These are phyloP conservation scores for Saksenaea vasiformis DNA, from an alignment of 371 early-diverging fungal species.

Conservation along the genomic window DNA sequence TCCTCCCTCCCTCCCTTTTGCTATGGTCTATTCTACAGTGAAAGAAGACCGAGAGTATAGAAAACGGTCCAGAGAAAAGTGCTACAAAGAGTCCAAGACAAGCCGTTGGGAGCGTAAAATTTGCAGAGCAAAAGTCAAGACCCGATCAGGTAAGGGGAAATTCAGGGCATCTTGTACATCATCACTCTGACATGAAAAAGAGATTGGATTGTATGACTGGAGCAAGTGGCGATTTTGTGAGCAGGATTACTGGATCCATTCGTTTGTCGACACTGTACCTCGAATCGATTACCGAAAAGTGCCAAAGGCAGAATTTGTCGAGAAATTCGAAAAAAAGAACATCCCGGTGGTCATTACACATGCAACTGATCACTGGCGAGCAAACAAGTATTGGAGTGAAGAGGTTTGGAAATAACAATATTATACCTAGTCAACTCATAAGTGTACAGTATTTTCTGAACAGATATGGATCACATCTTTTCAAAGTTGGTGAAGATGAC, in stretches of 20 bases:
- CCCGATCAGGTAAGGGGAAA: slow-evolving; percentile 46
- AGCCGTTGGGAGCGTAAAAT: slow-evolving; percentile 44
- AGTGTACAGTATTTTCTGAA: slow-evolving; percentile 44
- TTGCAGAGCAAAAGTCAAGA: slow-evolving; percentile 46
- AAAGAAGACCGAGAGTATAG: too few relatives aligned
- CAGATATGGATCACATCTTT: slow-evolving; percentile 63
- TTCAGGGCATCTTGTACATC: background rate
- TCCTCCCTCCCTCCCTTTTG: background rate
- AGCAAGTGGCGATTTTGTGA: slow-evolving; percentile 51
- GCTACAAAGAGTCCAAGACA: slow-evolving; percentile 18
- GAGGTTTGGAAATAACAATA: slow-evolving; percentile 37
- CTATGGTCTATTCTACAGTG: background rate
- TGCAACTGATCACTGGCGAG: slow-evolving; percentile 63
- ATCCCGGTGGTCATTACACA: slow-evolving; percentile 70
- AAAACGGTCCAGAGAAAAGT: slow-evolving; percentile 3
- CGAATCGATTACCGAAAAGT: slow-evolving; percentile 52
- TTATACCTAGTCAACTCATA: background rate
- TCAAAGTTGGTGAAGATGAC: slow-evolving; percentile 84
- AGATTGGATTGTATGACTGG: slow-evolving; percentile 62
- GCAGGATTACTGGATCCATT: slow-evolving; percentile 54
- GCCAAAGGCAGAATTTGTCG: slow-evolving; percentile 61
- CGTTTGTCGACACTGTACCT: slow-evolving; percentile 42
- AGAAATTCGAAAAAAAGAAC: slow-evolving; percentile 55
- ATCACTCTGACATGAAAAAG: slow-evolving; percentile 23
- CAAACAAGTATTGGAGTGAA: slow-evolving; percentile 60